A percentile compares a stretch with the other conserved stretches of the same genome.
phyloP scores from a whole-genome alignment of 2,329 filamentous ascomycete genomes.

The Venturia effusa region DNA sequence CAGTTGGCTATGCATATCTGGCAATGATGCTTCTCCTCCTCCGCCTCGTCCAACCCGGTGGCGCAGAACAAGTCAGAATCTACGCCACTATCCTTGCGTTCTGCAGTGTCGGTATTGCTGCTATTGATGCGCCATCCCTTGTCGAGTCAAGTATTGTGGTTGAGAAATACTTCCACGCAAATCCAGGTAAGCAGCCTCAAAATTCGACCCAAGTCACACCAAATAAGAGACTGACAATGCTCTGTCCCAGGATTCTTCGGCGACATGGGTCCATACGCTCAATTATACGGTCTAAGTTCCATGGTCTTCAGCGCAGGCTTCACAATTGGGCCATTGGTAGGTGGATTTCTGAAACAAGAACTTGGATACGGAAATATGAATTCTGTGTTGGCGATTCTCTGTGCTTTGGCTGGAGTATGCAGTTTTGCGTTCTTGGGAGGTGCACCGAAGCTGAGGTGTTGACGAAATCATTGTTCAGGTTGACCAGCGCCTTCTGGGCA shows the following conservation, averaged over 20 bases:
- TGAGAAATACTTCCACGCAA: conserved; percentile 44
- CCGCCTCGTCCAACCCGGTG: conserved; percentile 16
- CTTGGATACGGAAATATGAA: conserved; percentile 51
- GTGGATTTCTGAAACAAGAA: conserved; percentile 39
- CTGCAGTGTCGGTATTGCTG: conserved; percentile 39
- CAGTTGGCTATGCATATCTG: conserved; percentile 32
- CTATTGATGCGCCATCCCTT: conserved; percentile 43
- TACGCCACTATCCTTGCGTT: conserved; percentile 3
- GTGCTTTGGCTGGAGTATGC: conserved; percentile 31
- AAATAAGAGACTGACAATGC: too few species aligned
- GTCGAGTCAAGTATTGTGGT: conserved; percentile 48
- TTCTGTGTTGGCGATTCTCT: conserved; percentile 36
- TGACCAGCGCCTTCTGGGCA: too few species aligned
- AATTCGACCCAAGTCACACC: too few species aligned
- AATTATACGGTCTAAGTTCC: conserved; percentile 55
- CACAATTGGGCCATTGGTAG: conserved; percentile 48
- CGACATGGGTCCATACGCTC: conserved; percentile 48
- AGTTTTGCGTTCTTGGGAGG: background rate
- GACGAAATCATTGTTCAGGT: too few species aligned
- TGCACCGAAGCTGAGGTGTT: background rate
- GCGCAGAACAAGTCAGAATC: conserved; percentile 14
- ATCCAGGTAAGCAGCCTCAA: conserved; percentile 22
- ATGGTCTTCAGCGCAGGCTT: conserved; percentile 51
- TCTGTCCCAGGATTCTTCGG: conserved; percentile 40
- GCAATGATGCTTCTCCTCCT: conserved; percentile 33